phyloP scores from a whole-genome alignment of 2,329 filamentous ascomycete genomes.

The Acrocalymma vagum region DNA sequence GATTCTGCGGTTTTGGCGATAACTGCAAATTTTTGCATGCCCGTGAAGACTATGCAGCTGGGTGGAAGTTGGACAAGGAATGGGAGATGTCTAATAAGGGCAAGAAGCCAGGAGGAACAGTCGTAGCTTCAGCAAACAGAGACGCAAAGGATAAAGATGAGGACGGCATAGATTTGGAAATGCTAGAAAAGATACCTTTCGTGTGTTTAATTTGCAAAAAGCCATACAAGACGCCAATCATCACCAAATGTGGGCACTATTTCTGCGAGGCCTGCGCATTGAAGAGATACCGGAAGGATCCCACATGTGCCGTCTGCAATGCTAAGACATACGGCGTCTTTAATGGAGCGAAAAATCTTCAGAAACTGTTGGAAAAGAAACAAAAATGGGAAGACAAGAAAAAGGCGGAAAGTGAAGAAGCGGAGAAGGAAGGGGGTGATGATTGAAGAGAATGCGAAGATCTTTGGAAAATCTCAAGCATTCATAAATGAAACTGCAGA shows the following conservation, averaged over 20 bases:
- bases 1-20: conserved; percentile 74
- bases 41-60: conserved; percentile 83
- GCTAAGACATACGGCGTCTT: conserved; percentile 89
- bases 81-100: conserved; percentile 86
- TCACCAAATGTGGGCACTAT: conserved; percentile 94
- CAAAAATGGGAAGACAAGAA: conserved; percentile 67
- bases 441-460: conserved; percentile 15
- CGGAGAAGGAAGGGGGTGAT: conserved; percentile 24
- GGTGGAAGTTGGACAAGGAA: conserved; percentile 93
- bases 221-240: conserved; percentile 79
- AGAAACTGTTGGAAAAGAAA: conserved; percentile 80
- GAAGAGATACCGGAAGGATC: conserved; percentile 84
- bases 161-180: conserved; percentile 69
- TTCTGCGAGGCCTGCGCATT: conserved; percentile 93
- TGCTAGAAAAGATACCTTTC: conserved; percentile 87
- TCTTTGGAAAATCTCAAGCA: not conserved
- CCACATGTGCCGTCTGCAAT: conserved; percentile 85
- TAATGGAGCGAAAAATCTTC: conserved; percentile 83
- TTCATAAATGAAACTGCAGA: no score
- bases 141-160: conserved; percentile 52
- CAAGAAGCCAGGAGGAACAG: conserved; percentile 59
- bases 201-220: conserved; percentile 86
- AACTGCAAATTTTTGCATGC: conserved; percentile 84
- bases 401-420: conserved; percentile 63
- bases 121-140: conserved; percentile 67